phyloP scores from a whole-genome alignment of 192 early-diverging fungal genomes.

The Paraglomus occultum region DNA sequence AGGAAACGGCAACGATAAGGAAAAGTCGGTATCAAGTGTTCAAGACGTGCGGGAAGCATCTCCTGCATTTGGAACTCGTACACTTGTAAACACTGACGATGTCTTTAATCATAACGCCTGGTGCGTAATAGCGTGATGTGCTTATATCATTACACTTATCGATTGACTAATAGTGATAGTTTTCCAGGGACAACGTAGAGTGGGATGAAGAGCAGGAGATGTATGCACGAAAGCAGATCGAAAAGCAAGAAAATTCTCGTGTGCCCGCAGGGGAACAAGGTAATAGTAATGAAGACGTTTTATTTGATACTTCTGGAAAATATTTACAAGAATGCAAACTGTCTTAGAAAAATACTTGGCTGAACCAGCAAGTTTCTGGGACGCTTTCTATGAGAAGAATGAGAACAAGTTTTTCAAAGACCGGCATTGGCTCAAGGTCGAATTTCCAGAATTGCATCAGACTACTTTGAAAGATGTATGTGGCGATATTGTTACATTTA shows the following conservation, averaged over 20 bases:
- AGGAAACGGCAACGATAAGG: neutral
- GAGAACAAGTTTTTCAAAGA: conserved; percentile 95
- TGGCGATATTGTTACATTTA: neutral
- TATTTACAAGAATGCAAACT: neutral
- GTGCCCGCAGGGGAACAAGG: conserved; percentile 63
- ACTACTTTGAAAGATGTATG: conserved; percentile 46
- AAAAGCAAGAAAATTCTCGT: conserved; percentile 65
- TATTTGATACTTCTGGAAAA: neutral
- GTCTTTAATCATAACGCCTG: conserved; percentile 95
- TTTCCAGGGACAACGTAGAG: conserved; percentile 86
- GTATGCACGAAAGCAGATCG: conserved; percentile 73
- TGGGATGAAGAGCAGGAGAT: conserved; percentile 83
- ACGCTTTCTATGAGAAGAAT: conserved; percentile 81
- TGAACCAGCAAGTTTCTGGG: conserved; percentile 63
- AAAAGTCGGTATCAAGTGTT: neutral
- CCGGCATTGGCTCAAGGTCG: conserved; percentile 91
- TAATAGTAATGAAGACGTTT: conserved; percentile 20
- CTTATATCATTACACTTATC: neutral
- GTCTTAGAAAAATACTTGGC: conserved; percentile 43
- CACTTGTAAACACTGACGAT: conserved; percentile 66
- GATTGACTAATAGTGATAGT: neutral
- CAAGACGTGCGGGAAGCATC: neutral
- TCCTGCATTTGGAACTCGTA: conserved; percentile 69
- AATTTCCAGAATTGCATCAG: conserved; percentile 86
- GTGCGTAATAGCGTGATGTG: conserved; percentile 42